phyloP scores from a whole-genome alignment of 306 rosid genomes.

The Vigna reflexopilosa region DNA sequence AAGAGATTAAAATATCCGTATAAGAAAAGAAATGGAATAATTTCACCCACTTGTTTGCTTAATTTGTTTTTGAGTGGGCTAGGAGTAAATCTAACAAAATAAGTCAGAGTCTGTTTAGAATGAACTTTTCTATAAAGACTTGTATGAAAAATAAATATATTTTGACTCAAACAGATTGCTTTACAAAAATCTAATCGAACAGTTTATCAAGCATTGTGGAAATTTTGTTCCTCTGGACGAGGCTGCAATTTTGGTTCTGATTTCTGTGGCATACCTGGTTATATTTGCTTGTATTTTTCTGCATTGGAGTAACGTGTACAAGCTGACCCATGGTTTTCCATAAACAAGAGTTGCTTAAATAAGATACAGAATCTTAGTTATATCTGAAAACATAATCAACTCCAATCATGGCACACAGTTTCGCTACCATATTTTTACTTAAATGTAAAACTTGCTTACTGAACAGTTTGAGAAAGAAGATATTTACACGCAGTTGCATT shows the following conservation, averaged over 20 bases:
- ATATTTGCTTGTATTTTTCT: not conserved
- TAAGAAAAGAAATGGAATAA: too few species aligned
- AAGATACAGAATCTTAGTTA: not conserved
- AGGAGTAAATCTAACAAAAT: too few species aligned
- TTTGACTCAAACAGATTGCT: too few species aligned
- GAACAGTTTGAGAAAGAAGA: constrained; percentile 6
- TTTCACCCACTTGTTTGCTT: too few species aligned
- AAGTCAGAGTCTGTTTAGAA: too few species aligned
- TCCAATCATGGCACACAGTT: constrained; percentile 2
- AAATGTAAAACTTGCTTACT: not conserved
- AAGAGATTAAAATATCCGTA: too few species aligned
- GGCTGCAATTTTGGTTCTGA: not conserved
- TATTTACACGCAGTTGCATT: not conserved
- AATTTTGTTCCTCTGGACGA: not conserved
- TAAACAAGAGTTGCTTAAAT: not conserved
- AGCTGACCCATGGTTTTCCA: not conserved
- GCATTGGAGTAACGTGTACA: not conserved
- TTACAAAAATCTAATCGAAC: too few species aligned
- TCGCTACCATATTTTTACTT: not conserved
- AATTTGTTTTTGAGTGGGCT: too few species aligned
- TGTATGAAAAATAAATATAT: too few species aligned
- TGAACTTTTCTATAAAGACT: too few species aligned
- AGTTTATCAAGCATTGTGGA: too few species aligned
- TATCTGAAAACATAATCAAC: not conserved
- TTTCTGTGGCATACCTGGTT: not conserved